Evolutionary conservation across 2,329 filamentous ascomycete genomes (phyloP).

Genomic region (Hymenoscyphus fructigenus): DNA sequence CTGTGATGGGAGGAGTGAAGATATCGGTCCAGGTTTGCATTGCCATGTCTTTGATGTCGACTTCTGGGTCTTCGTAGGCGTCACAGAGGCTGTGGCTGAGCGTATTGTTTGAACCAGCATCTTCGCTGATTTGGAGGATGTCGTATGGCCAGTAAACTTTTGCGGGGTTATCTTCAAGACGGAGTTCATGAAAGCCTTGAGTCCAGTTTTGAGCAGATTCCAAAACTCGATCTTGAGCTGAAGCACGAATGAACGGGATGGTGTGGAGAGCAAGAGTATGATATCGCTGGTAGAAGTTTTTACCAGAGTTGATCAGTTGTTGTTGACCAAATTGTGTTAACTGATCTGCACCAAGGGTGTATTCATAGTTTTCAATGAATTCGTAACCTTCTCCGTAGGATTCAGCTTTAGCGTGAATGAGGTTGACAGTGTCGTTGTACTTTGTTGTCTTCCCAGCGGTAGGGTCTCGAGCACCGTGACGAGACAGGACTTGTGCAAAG

Average conservation of each 20-base stretch:
- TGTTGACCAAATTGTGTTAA: slow-evolving; percentile 67
- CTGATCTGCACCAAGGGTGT: slow-evolving; percentile 67
- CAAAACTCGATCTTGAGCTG: slow-evolving; percentile 69
- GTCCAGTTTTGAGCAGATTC: slow-evolving; percentile 75
- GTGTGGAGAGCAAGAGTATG: slow-evolving; percentile 53
- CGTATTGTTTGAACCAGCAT: slow-evolving; percentile 70
- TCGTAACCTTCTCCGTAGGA: slow-evolving; percentile 61
- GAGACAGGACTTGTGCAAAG: slow-evolving; percentile 78
- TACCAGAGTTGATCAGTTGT: slow-evolving; percentile 72
- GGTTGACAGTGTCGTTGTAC: slow-evolving; percentile 64
- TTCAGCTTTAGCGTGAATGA: slow-evolving; percentile 58
- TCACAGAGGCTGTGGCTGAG: slow-evolving; percentile 73
- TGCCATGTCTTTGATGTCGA: slow-evolving; percentile 48
- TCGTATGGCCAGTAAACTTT: slow-evolving; percentile 45
- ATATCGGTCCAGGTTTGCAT: slow-evolving; percentile 58
- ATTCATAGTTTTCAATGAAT: slow-evolving; percentile 72
- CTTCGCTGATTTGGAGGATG: slow-evolving; percentile 71
- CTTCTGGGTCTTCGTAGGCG: slow-evolving; percentile 60
- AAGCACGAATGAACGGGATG: slow-evolving; percentile 70
- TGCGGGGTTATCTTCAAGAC: slow-evolving; percentile 42
- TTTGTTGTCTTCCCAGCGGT: slow-evolving; percentile 63
- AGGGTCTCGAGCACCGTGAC: slow-evolving; percentile 82
- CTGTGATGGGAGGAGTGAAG: slow-evolving; percentile 67
- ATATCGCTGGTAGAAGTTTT: slow-evolving; percentile 75
- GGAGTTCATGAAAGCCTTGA: slow-evolving; percentile 62